Evolutionary conservation across 2,329 filamentous ascomycete species (phyloP).

Genomic region (Aspergillus sp.): DNA sequence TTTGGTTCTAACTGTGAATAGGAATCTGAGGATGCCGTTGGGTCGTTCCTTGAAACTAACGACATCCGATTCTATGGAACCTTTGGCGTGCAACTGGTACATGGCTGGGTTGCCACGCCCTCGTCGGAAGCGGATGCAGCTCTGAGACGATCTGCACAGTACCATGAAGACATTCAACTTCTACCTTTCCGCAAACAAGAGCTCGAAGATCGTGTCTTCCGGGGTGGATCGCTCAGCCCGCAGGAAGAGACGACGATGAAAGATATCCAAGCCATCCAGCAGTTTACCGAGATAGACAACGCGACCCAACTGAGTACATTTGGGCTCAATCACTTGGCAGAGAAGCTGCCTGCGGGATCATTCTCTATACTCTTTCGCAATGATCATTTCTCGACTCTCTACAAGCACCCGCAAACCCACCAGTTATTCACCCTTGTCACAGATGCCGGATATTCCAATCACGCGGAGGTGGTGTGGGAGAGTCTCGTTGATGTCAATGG

Average conservation of each 20-base stretch:
- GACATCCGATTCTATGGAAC: slow-evolving; percentile 91
- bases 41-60: slow-evolving; percentile 79
- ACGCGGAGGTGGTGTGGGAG: slow-evolving; percentile 96
- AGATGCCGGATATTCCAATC: slow-evolving; percentile 82
- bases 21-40: slow-evolving; percentile 47
- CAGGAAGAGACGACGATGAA: slow-evolving; percentile 78
- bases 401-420: slow-evolving; percentile 76
- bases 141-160: slow-evolving; percentile 71
- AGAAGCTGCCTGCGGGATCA: slow-evolving; percentile 70
- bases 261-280: slow-evolving; percentile 80
- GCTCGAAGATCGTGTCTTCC: slow-evolving; percentile 73
- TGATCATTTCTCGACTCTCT: slow-evolving; percentile 93
- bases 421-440: slow-evolving; percentile 83
- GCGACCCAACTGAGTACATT: slow-evolving; percentile 84
- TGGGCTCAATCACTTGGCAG: slow-evolving; percentile 72
- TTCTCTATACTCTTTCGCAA: slow-evolving; percentile 94
- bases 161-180: slow-evolving; percentile 90
- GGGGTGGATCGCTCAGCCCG: slow-evolving; percentile 58
- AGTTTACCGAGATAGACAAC: slow-evolving; percentile 69
- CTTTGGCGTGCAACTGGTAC: slow-evolving; percentile 83
- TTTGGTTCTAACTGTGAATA: slow-evolving; percentile 39
- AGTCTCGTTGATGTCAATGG: slow-evolving; percentile 86
- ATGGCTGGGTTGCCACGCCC: slow-evolving; percentile 81
- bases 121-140: slow-evolving; percentile 67
- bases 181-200: slow-evolving; percentile 87